phyloP scores from a whole-genome alignment of 257 asterid species.

The Nicotiana tabacum region DNA sequence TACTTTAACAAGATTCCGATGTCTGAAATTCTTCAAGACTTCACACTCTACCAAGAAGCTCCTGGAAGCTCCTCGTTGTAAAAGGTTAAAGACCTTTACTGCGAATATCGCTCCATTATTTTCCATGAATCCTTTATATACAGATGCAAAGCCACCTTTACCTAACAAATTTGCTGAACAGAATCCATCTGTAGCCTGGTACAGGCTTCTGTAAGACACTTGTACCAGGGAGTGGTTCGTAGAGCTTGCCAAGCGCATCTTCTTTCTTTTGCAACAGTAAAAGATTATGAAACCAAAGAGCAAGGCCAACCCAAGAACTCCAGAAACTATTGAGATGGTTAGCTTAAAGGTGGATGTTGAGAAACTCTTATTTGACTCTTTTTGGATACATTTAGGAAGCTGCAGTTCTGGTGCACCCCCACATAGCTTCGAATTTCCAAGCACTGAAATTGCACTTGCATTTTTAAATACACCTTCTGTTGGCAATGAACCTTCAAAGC shows the following conservation, averaged over 20 bases:
- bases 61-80: constrained; percentile 11
- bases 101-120: constrained; percentile 15
- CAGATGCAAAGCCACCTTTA: constrained; percentile 19
- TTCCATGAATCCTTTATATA: constrained; percentile 21
- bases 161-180: constrained; percentile 24
- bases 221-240: neutral
- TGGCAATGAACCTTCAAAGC: constrained; percentile 18
- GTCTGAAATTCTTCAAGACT: constrained; percentile 22
- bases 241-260: neutral
- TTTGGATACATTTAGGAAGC: constrained; percentile 20
- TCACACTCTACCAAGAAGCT: constrained; percentile 25
- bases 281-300: constrained; percentile 8
- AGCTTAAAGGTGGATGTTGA: constrained; percentile 9
- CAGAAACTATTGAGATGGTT: constrained; percentile 18
- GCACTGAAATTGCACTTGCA: constrained; percentile 15
- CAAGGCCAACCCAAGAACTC: constrained; percentile 16
- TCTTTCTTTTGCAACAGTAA: neutral
- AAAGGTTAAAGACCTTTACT: constrained; percentile 28
- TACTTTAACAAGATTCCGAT: constrained; percentile 27
- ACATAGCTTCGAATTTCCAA: constrained; percentile 21
- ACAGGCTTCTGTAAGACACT: constrained; percentile 19
- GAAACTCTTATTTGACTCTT: neutral
- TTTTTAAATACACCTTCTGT: constrained; percentile 20
- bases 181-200: constrained; percentile 23
- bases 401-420: constrained; percentile 18